phyloP scores from a whole-genome alignment of 2,329 filamentous ascomycete species.

The Paecilomyces niveus region DNA sequence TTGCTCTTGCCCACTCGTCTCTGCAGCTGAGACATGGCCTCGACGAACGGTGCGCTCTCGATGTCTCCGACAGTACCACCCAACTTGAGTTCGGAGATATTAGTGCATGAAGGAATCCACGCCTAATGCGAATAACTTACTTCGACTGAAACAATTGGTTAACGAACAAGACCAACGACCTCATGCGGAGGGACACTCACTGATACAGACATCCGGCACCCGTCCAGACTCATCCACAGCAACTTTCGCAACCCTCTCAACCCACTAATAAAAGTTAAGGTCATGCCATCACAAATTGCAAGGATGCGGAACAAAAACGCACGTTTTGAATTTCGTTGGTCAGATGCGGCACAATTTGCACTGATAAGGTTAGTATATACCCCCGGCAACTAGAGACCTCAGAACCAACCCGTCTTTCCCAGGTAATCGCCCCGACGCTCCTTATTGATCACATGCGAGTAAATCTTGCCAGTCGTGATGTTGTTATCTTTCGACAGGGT shows the following conservation, averaged over 20 bases:
- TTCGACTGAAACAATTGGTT: constrained; percentile 10
- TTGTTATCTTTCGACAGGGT: constrained; percentile 82
- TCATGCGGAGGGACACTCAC: constrained; percentile 40
- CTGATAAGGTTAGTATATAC: constrained; percentile 19
- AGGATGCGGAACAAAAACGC: background rate
- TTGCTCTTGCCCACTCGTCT: constrained; percentile 65
- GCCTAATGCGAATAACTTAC: constrained; percentile 47
- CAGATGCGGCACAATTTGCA: constrained; percentile 88
- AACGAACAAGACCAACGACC: background rate
- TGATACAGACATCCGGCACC: constrained; percentile 87
- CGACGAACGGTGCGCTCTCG: constrained; percentile 76
- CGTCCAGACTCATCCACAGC: constrained; percentile 78
- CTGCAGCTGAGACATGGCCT: constrained; percentile 72
- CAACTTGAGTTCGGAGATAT: constrained; percentile 31
- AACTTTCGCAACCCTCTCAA: constrained; percentile 74
- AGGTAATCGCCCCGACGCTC: constrained; percentile 71
- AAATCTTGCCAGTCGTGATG: constrained; percentile 96
- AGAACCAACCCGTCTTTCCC: constrained; percentile 54
- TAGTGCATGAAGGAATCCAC: constrained; percentile 31
- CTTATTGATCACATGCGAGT: constrained; percentile 76
- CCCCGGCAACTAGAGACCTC: background rate
- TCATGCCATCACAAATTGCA: constrained; percentile 63
- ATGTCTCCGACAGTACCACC: constrained; percentile 59
- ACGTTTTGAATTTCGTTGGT: constrained; percentile 49
- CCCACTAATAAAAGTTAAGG: constrained; percentile 42